phyloP scores from a whole-genome alignment of 371 early-diverging fungal genomes.

The Mucor mucedo region DNA sequence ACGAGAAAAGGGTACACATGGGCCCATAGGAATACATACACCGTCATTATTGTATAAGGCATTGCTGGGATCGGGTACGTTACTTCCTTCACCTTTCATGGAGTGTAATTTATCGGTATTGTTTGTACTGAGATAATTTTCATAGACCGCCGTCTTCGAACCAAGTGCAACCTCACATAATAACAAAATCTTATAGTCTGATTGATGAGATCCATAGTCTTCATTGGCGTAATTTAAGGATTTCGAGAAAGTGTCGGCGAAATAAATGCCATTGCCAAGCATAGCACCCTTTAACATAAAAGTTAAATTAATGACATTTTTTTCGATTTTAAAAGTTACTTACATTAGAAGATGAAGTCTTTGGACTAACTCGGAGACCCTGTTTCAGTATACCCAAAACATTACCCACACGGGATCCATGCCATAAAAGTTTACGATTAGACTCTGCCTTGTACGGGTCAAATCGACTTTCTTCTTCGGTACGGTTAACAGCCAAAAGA shows the following conservation, averaged over 20 bases:
- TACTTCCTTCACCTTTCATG: slow-evolving; percentile 53
- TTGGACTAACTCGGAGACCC: slow-evolving; percentile 48
- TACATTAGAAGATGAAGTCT: slow-evolving; percentile 33
- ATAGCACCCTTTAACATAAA: slow-evolving; percentile 38
- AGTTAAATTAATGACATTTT: neutral
- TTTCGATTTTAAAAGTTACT: slow-evolving; percentile 6
- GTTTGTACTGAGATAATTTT: neutral
- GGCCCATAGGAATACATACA: slow-evolving; percentile 53
- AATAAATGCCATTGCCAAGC: slow-evolving; percentile 65
- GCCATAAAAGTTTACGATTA: slow-evolving; percentile 57
- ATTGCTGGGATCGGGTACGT: slow-evolving; percentile 44
- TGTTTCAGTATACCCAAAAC: slow-evolving; percentile 55
- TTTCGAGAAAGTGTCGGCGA: slow-evolving; percentile 63
- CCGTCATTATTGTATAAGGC: slow-evolving; percentile 40
- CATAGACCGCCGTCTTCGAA: slow-evolving; percentile 18
- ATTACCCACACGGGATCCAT: slow-evolving; percentile 52
- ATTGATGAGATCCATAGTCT: slow-evolving; percentile 10
- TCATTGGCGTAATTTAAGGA: slow-evolving; percentile 43
- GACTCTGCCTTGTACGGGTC: slow-evolving; percentile 25
- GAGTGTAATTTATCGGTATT: slow-evolving; percentile 21
- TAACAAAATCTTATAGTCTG: slow-evolving; percentile 41
- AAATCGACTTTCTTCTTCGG: slow-evolving; percentile 34
- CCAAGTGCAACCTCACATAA: slow-evolving; percentile 70
- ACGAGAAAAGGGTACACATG: slow-evolving; percentile 20
- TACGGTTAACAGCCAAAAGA: slow-evolving; percentile 39